phyloP scores from a whole-genome alignment of 2,329 filamentous ascomycete genomes.

The Colletotrichum noveboracense region DNA sequence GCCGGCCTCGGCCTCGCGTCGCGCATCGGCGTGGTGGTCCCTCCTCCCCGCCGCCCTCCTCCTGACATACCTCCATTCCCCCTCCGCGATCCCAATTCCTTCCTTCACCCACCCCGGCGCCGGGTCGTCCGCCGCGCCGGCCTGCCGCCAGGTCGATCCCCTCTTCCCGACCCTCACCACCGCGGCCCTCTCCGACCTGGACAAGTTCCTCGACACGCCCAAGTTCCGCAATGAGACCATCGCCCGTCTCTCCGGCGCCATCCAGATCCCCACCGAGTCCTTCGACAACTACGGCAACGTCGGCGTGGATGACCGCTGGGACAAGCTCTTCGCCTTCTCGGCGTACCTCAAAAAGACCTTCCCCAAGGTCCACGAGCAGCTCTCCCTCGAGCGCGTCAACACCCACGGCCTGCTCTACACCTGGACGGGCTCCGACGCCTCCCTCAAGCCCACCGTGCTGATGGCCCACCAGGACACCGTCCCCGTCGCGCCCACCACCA shows the following conservation, averaged over 20 bases:
- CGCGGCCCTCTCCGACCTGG: conserved; percentile 33
- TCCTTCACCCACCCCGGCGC: neutral
- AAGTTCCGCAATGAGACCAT: conserved; percentile 37
- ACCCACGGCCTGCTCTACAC: conserved; percentile 64
- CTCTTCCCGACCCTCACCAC: conserved; percentile 32
- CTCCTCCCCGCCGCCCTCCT: conserved; percentile 16
- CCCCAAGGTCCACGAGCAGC: conserved; percentile 51
- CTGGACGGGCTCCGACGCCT: conserved; percentile 55
- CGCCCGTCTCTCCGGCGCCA: conserved; percentile 44
- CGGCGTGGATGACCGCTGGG: conserved; percentile 63
- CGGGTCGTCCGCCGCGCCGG: neutral
- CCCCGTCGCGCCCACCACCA: conserved; percentile 56
- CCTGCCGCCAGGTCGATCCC: conserved; percentile 38
- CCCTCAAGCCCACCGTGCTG: conserved; percentile 60
- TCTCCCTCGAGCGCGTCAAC: conserved; percentile 61
- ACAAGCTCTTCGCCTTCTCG: conserved; percentile 61
- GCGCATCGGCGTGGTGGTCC: conserved; percentile 16
- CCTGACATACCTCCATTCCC: conserved; percentile 10
- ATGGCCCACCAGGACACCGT: conserved; percentile 72
- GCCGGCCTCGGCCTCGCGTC: neutral
- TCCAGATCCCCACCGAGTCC: conserved; percentile 60
- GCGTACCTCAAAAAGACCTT: conserved; percentile 54
- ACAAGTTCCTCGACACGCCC: conserved; percentile 33
- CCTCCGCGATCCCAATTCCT: neutral
- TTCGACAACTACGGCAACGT: conserved; percentile 61